Conservation (phyloP, 768 basidiomycete genomes). For the Saitozyma sp. region DNA sequence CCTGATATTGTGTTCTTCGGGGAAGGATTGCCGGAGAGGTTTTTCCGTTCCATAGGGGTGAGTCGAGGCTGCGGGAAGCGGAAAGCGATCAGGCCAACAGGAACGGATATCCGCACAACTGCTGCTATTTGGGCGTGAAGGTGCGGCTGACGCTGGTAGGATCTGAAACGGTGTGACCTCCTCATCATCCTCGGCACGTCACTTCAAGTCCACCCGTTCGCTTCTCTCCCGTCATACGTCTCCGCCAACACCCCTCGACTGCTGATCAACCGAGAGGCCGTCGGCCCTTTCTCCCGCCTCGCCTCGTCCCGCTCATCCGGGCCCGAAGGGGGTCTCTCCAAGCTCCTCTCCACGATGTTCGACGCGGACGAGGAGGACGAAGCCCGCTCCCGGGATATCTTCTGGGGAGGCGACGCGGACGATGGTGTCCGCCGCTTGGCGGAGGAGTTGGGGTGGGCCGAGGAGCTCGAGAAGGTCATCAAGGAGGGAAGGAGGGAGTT, state of each 20-base stretch:
- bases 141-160: conserved; percentile 17
- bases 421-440: conserved; percentile 65
- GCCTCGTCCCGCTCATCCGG: neutral
- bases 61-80: conserved; percentile 5
- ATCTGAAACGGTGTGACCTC: conserved; percentile 70
- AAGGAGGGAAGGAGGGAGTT: conserved; percentile 12
- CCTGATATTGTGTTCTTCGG: conserved; percentile 97
- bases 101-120: neutral
- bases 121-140: neutral
- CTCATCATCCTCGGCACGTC: conserved; percentile 91
- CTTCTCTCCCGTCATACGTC: conserved; percentile 67
- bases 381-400: conserved; percentile 15
- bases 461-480: conserved; percentile 31
- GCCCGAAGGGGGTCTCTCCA: neutral
- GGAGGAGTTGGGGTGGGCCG: conserved; percentile 68
- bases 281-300: conserved; percentile 57
- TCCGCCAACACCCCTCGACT: conserved; percentile 68
- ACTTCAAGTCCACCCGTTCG: conserved; percentile 69
- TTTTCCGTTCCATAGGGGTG: conserved; percentile 61
- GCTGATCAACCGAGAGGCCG: conserved; percentile 83
- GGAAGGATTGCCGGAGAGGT: conserved; percentile 65
- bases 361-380: conserved; percentile 9
- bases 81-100: too few species aligned
- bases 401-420: conserved; percentile 56
- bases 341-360: neutral